Base-by-base conservation (phyloP, 106 monocot species). In the Gastrodia elata region DNA sequence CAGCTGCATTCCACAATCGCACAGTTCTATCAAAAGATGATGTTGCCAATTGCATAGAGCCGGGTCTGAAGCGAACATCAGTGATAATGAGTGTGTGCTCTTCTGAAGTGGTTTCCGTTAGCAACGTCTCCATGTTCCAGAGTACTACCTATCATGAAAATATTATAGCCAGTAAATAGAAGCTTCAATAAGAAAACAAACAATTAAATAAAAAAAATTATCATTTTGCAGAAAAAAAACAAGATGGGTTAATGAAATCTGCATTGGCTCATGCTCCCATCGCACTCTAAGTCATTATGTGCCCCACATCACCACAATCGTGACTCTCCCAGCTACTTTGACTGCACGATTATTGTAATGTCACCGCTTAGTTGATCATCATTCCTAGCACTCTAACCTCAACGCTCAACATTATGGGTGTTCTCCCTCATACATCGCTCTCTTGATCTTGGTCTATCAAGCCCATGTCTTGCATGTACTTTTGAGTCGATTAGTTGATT, bases 21-120 rank as follows among this genome's bases (percentile, higher is more conserved):
- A 94, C 85, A 39, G 90, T 94, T 82, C 90, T 78, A 58, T 94
- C 93, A 84, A 85, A 87, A 55, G 93, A 93, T 35, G 93, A 89
- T 81, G 93, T 93, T 38, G 85, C 89, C 49, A 93, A 81, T 37
- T 94, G 90, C 68, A 87, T 77, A 48, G 85, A 81, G 46, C 85
- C 83, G 68, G 87, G 80, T 56, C 83, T 89, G 71, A 94, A 94
- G 35, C 93, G 83, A 71, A 94, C 83, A 78, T 94, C 93, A 39
- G 93, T 94, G n/a, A 94, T 94, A 13, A 85, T 82, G 32, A 71
- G 84, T 8, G 65, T 25, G 72, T 94, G 93, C 16, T 82, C 85
- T 74, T 90, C 90, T 1, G 76, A 73, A 32, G 78, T 87, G 78
- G 82, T 87, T 71, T 87, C 85, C 13, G 85, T 90, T 80, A 86